phyloP scores from a whole-genome alignment of 2,329 filamentous ascomycete genomes.

The Xylariaceae sp. region DNA sequence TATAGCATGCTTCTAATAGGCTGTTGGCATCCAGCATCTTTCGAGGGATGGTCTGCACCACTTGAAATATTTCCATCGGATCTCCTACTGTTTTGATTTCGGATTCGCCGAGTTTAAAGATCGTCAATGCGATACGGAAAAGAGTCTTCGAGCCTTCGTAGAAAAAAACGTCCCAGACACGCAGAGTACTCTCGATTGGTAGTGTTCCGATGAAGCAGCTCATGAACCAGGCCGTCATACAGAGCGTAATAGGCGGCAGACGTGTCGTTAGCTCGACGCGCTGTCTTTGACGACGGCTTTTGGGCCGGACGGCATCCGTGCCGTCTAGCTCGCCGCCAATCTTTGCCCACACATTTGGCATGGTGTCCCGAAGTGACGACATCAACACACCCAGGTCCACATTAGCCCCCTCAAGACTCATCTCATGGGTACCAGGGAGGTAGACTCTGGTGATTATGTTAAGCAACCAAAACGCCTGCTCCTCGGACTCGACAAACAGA shows the following conservation, averaged over 20 bases:
- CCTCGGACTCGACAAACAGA: slow-evolving; percentile 81
- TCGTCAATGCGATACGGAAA: slow-evolving; percentile 83
- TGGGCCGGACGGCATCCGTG: slow-evolving; percentile 36
- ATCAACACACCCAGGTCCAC: slow-evolving; percentile 92
- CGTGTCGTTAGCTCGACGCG: slow-evolving; percentile 46
- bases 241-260: slow-evolving; percentile 84
- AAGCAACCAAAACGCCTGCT: slow-evolving; percentile 88
- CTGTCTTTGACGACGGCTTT: slow-evolving; percentile 39
- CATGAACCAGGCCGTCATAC: slow-evolving; percentile 97
- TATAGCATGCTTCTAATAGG: slow-evolving; percentile 79
- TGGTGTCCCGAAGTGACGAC: slow-evolving; percentile 74
- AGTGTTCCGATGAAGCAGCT: slow-evolving; percentile 90
- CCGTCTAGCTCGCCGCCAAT: slow-evolving; percentile 73
- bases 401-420: slow-evolving; percentile 85
- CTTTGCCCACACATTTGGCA: slow-evolving; percentile 82
- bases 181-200: slow-evolving; percentile 84
- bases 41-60: slow-evolving; percentile 83
- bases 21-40: slow-evolving; percentile 75
- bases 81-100: slow-evolving; percentile 77
- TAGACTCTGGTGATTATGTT: slow-evolving; percentile 88
- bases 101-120: slow-evolving; percentile 82
- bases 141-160: slow-evolving; percentile 93
- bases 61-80: slow-evolving; percentile 93
- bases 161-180: slow-evolving; percentile 94
- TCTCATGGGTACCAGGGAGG: slow-evolving; percentile 86